These are phyloP conservation scores for Nepenthes gracilis DNA, from an alignment of 148 eudicot genomes.

Conservation along the genomic window DNA sequence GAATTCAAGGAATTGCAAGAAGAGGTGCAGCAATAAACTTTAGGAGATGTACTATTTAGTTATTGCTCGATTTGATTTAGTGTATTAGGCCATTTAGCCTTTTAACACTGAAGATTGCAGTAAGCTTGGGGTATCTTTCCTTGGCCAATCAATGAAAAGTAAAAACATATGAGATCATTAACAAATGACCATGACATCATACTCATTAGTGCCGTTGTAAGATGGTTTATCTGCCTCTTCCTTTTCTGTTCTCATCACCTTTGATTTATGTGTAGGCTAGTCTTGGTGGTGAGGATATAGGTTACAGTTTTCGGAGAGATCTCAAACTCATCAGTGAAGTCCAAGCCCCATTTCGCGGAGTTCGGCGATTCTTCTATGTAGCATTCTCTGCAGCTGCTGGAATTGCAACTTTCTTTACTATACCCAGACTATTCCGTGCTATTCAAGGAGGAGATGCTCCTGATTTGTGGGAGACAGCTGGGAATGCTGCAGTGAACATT, in stretches of 20 bases:
- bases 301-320: conserved; percentile 89
- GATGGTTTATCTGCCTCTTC: not conserved
- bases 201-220: not conserved
- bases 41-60: not conserved
- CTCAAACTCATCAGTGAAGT: conserved; percentile 99
- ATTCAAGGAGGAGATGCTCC: conserved; percentile 82
- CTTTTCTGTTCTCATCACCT: not conserved
- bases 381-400: conserved; percentile 97
- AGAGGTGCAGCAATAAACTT: conserved; percentile 48
- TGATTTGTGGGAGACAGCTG: conserved; percentile 55
- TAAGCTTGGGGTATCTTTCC: too few relatives aligned
- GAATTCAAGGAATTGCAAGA: conserved; percentile 96
- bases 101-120: not conserved
- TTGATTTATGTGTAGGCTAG: conserved; percentile 42
- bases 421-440: conserved; percentile 70
- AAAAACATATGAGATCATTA: too few relatives aligned
- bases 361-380: conserved; percentile 81
- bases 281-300: conserved; percentile 94
- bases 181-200: too few relatives aligned
- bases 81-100: not conserved
- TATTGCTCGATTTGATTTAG: not conserved
- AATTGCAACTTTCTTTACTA: conserved; percentile 64
- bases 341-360: conserved; percentile 98
- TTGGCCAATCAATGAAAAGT: too few relatives aligned
- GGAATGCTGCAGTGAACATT: conserved; percentile 70